These are phyloP conservation scores for Stephanocyclus meneghinianus DNA, from an alignment of 352 stramenopile species.

Conservation along the genomic window DNA sequence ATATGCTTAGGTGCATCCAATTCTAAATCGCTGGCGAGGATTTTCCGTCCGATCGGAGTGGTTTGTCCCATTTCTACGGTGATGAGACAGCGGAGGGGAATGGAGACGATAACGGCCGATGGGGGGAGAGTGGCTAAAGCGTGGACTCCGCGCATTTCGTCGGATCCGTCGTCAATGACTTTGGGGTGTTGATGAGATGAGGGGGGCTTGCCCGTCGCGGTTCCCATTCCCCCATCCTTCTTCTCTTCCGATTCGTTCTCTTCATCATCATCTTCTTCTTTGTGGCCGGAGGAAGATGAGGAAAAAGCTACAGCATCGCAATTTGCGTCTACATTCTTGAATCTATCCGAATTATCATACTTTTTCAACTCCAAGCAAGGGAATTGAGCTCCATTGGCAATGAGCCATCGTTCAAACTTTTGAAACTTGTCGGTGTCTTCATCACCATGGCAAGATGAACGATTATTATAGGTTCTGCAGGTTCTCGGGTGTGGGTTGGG, in stretches of 20 bases:
- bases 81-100: slow-evolving; percentile 94
- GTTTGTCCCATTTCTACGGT: slow-evolving; percentile 99
- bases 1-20: slow-evolving; percentile 99
- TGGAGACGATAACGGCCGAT: slow-evolving; percentile 83
- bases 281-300: neutral
- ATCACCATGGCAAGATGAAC: neutral
- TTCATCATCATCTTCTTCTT: slow-evolving; percentile 3
- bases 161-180: slow-evolving; percentile 50
- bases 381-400: slow-evolving; percentile 85
- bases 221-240: slow-evolving; percentile 22
- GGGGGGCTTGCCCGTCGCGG: slow-evolving; percentile 29
- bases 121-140: slow-evolving; percentile 75
- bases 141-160: slow-evolving; percentile 81
- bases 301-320: neutral
- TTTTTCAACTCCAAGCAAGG: slow-evolving; percentile 62
- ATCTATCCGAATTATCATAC: slow-evolving; percentile 43
- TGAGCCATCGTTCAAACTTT: slow-evolving; percentile 85
- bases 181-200: neutral
- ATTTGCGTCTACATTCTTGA: neutral
- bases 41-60: slow-evolving; percentile 91
- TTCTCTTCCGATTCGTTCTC: slow-evolving; percentile 42
- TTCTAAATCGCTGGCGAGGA: slow-evolving; percentile 90
- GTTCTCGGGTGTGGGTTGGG: neutral
- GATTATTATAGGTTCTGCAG: neutral
- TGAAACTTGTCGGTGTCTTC: slow-evolving; percentile 64